Conservation (phyloP, 768 basidiomycete species). For the Tricholoma flavovirens region DNA sequence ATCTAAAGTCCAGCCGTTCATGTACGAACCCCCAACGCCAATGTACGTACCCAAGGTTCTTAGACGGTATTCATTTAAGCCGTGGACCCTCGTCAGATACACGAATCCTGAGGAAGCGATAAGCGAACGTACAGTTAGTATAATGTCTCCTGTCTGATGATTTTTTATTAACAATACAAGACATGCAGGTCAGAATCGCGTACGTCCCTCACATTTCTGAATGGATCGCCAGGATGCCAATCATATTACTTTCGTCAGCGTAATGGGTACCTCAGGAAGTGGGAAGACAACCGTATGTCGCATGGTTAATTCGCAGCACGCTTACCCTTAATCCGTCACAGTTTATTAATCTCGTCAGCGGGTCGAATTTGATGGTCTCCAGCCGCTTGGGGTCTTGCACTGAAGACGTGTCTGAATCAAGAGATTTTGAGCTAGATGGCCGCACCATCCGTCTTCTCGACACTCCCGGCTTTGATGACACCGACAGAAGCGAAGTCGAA, state of each 20-base stretch:
- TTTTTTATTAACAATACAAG: neutral
- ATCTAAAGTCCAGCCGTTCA: neutral
- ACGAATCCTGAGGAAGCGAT: neutral
- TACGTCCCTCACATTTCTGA: neutral
- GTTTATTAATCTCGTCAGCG: conserved; percentile 12
- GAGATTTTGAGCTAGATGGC: neutral
- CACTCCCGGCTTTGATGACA: conserved; percentile 15
- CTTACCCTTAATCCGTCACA: neutral
- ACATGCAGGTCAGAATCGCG: neutral
- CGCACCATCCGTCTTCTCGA: conserved; percentile 11
- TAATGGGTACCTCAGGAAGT: conserved; percentile 9
- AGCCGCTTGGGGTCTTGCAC: conserved; percentile 11
- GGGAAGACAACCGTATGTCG: conserved; percentile 8
- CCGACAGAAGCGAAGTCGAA: conserved; percentile 3
- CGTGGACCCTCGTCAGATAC: neutral
- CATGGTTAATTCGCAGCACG: neutral
- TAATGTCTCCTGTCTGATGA: neutral
- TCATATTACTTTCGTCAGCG: neutral
- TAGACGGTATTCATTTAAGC: neutral
- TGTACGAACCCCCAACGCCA: neutral
- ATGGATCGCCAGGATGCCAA: neutral
- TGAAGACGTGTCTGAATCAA: neutral
- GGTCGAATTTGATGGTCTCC: conserved; percentile 2
- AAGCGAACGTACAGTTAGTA: neutral
- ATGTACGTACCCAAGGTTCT: neutral